Base-by-base conservation (phyloP, 352 stramenopile species). In the Phytophthora pistaciae region DNA sequence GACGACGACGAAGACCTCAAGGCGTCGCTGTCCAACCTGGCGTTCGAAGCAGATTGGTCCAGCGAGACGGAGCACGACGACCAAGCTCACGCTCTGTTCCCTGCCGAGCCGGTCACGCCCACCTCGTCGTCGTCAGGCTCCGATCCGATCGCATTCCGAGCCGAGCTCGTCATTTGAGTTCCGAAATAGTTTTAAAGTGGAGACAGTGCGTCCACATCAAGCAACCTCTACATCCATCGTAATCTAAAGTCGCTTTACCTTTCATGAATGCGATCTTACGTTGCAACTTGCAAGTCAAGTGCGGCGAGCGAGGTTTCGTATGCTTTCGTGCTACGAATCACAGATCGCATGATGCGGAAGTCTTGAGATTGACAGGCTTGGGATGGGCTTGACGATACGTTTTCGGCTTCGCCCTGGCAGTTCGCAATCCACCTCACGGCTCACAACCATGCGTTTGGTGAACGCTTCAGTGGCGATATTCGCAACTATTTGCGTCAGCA, bases 21-120 rank as follows among this genome's bases (percentile, higher is more conserved):
- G 36, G 61, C 61, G 16, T 94, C 89, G 11, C 68, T 96, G 21
- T 84, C 89, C 8, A 84, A 80, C 60, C 78, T 88, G 54, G 89
- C 87, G 13, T 96, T 96, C 62, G 87, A 93, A 75, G 87, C 83
- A 18, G 89, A 96, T 76, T 96, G 89, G 89, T 79, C 67, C 40
- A 69, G 64, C 21, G 83, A 94, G 55, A 29, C 55, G 10, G 20
- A 64, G 11, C 48, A 46, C 3, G 53, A 66, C 53, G 70, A 78
- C 23, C n/a, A 52, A 27, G 42, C 31, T 3, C 64, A 72, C 21
- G 31, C 31, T 9, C n/a, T 77, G 25, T 50, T 69, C 18, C 16
- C 25, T 62, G 64, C 64, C 2, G 57, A 74, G 25, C 50, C 60
- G 21, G 54, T 66, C 21, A 9, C 64, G 3, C 21, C 66, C 42